Evolutionary conservation across 768 basidiomycete genomes (phyloP).

Genomic region (Imleria badia): DNA sequence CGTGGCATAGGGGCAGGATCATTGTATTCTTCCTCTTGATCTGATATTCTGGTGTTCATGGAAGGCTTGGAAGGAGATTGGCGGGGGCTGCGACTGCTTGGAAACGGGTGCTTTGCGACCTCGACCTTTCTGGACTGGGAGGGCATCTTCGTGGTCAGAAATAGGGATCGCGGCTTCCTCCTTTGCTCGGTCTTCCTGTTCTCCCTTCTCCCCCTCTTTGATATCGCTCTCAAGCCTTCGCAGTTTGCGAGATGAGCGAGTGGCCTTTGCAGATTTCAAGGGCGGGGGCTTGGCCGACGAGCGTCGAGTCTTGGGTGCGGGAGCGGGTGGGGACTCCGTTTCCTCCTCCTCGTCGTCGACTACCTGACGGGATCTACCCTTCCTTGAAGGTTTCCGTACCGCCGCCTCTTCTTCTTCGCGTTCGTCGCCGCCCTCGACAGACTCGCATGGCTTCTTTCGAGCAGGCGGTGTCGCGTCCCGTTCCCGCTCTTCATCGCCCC

Average conservation of each 20-base stretch:
- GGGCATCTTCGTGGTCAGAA: conserved; percentile 30
- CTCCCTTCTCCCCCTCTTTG: conserved; percentile 30
- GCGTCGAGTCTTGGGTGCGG: conserved; percentile 9
- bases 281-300: conserved; percentile 22
- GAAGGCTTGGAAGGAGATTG: neutral
- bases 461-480: conserved; percentile 44
- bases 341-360: conserved; percentile 16
- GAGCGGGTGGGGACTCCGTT: conserved; percentile 1
- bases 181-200: neutral
- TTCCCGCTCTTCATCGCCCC: conserved; percentile 37
- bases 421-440: conserved; percentile 37
- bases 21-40: conserved; percentile 2
- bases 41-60: neutral
- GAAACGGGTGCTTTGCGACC: no score
- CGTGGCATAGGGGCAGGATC: conserved; percentile 13
- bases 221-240: conserved; percentile 19
- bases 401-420: conserved; percentile 27
- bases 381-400: conserved; percentile 6
- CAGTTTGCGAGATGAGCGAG: conserved; percentile 15
- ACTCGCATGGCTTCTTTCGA: conserved; percentile 56
- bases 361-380: conserved; percentile 1
- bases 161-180: conserved; percentile 6
- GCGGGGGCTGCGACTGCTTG: no score
- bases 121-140: conserved; percentile 16
- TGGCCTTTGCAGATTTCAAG: conserved; percentile 9